phyloP scores from a whole-genome alignment of 2,329 filamentous ascomycete species.

The Cadophora sp. region DNA sequence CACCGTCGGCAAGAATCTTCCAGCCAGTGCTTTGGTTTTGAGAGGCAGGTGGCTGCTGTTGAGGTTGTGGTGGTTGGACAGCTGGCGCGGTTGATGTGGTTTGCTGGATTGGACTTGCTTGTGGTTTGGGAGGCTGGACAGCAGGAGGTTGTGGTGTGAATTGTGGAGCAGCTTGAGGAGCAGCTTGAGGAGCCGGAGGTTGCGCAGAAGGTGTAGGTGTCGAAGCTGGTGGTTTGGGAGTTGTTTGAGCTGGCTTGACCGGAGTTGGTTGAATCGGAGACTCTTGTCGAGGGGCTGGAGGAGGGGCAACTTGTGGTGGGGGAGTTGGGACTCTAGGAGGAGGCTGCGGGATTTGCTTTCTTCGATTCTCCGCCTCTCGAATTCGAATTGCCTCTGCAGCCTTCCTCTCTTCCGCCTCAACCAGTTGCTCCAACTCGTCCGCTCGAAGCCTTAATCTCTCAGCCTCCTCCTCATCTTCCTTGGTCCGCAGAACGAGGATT shows the following conservation, averaged over 20 bases:
- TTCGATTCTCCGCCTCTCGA: constrained; percentile 50
- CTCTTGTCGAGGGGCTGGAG: constrained; percentile 9
- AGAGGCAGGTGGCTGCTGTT: background rate
- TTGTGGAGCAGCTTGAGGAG: background rate
- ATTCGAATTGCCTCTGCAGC: constrained; percentile 60
- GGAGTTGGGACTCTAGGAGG: constrained; percentile 36
- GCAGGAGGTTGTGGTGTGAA: constrained; percentile 1
- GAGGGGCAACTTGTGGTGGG: constrained; percentile 19
- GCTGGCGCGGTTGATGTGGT: background rate
- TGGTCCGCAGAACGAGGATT: constrained; percentile 6
- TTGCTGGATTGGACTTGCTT: background rate
- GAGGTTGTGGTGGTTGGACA: constrained; percentile 14
- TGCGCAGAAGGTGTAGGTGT: background rate
- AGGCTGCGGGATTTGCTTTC: constrained; percentile 40
- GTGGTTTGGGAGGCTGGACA: constrained; percentile 1
- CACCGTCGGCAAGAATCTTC: constrained; percentile 43
- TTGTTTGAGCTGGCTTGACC: background rate
- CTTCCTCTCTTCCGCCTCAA: constrained; percentile 17
- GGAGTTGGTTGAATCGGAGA: background rate
- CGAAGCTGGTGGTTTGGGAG: background rate
- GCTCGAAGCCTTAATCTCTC: constrained; percentile 21
- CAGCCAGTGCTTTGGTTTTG: background rate
- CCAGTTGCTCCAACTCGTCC: constrained; percentile 4
- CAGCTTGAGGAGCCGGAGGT: background rate
- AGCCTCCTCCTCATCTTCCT: constrained; percentile 46